Base-by-base conservation (phyloP, 805 yeast genomes). In the Kluyveromyces wickerhamii region DNA sequence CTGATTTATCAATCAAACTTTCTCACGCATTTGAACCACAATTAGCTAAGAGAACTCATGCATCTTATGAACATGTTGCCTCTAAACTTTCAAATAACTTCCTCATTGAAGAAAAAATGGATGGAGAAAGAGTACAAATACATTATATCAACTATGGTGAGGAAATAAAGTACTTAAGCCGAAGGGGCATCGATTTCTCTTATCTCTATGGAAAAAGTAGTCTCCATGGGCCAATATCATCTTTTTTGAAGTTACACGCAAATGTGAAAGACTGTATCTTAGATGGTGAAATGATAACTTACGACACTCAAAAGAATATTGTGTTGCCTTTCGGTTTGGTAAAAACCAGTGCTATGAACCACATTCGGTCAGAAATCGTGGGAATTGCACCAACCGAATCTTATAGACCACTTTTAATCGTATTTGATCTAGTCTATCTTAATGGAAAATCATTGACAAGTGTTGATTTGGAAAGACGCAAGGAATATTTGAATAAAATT, bases 261-360 rank as follows among this genome's bases (percentile, higher is more conserved):
- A 48, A 50, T 18, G 69, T 69, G 3, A 49, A 49, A 27, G 61
- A 57, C 14, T 57, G 61, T 36, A 61, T 64, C 1, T 49, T 89
- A 4, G 98, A 89, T 59, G 96, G 97, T 1, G 98, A 89, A 57
- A 84, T 89, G 89, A 77, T 89, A 2, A 85, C 94, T 0, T 87
- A 75, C 69, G 95, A 88, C 56, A 72, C 74, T 35, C 63, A 57
- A 29, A 59, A 66, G 37, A 52, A 70, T 22, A 60, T 61, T 1
- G 65, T 85, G 4, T 60, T 87, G 15, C 94, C 96, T 0, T 85
- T 85, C 62, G 94, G 94, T 0, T 71, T 82, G 1, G 69, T 92
- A 19, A 82, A 83, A 51, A 67, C 80, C 4, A 71, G 83, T 11
- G 89, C 89, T 0, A 51, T 71, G 4, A 63, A 64, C 19, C 60